Evolutionary conservation across 805 yeast genomes (phyloP).

Genomic region (Saccharomycopsis guyanensis): DNA sequence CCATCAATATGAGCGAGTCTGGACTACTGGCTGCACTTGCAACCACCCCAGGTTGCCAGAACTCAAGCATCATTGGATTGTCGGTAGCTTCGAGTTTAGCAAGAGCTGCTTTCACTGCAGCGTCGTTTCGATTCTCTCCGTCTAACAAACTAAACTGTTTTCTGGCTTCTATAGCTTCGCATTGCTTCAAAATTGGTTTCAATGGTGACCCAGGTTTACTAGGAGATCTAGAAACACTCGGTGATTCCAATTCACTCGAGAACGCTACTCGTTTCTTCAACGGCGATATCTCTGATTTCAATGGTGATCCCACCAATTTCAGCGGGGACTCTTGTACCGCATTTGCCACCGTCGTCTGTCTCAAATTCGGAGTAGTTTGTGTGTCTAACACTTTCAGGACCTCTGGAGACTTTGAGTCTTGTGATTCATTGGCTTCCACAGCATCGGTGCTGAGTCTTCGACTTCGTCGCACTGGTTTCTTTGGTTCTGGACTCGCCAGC

Average conservation of each 20-base stretch:
- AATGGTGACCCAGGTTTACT: neutral
- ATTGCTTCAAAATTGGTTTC: neutral
- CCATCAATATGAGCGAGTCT: slow-evolving; percentile 4
- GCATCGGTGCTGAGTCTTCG: too few relatives aligned
- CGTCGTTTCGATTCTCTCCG: too few relatives aligned
- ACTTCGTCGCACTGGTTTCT: too few relatives aligned
- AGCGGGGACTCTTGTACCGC: too few relatives aligned
- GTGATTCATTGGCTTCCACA: too few relatives aligned
- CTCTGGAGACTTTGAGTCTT: too few relatives aligned
- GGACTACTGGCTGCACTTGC: slow-evolving; percentile 7
- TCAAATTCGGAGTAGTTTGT: too few relatives aligned
- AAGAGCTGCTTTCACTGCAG: neutral
- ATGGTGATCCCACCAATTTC: neutral
- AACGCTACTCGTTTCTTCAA: neutral
- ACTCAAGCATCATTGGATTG: slow-evolving; percentile 3
- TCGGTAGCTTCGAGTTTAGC: neutral
- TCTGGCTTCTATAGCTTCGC: neutral
- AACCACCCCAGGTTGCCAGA: slow-evolving; percentile 19
- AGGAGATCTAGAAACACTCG: neutral
- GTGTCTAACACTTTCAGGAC: too few relatives aligned
- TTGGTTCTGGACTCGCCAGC: too few relatives aligned
- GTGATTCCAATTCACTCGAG: neutral
- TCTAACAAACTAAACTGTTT: too few relatives aligned
- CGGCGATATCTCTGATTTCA: neutral
- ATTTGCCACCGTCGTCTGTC: too few relatives aligned